Evolutionary conservation across 805 yeast species (phyloP), one percentile per base, ranked within the genome.

Genomic region (Candida nitratophila): DNA sequence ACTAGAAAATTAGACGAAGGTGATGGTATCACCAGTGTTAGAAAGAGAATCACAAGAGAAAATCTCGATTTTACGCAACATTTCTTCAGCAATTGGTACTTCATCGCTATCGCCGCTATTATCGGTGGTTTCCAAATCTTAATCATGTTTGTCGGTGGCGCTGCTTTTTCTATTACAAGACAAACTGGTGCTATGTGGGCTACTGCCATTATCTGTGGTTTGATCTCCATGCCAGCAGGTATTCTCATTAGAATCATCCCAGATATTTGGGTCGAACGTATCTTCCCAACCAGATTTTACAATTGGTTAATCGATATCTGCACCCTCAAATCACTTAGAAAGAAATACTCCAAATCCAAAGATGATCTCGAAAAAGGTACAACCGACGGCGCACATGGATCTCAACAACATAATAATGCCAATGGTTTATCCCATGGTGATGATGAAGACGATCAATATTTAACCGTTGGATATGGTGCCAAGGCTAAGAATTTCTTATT

Each of bases 61-160:
- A 85, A 86, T 63, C 74, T 87, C 65, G 85, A 93, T 64, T 86
- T 93, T 64, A 83, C 86, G 55, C 82, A 79, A 51, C 91, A 91
- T 52, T 69, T 95, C 47, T 77, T 78, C 65, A 76, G 89, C 63
- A 93, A 93, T 63, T 78, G 77, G 70, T 89, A 86, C 63, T 93
- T 93, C 65, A 65, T 89, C 39, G 69, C 62, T 6, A 90, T 93
- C 54, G 79, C 84, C 20, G 55, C 63, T 2, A 70, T 93, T 40
- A 89, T 93, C 63, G 93, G 82, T 27, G 90, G 85, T 5, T 77
- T 81, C 65, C 99, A 93, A 68, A 70, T 89, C 3, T 63, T 91
- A 43, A 91, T 93, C 54, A 93, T 93, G 98, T 86, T 81, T 65
- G 91, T 87, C 50, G 99, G 99, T 44, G 99, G 99, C 44, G 86